Conservation (phyloP, 2,329 filamentous ascomycete genomes). For the Microdochium nivale region DNA sequence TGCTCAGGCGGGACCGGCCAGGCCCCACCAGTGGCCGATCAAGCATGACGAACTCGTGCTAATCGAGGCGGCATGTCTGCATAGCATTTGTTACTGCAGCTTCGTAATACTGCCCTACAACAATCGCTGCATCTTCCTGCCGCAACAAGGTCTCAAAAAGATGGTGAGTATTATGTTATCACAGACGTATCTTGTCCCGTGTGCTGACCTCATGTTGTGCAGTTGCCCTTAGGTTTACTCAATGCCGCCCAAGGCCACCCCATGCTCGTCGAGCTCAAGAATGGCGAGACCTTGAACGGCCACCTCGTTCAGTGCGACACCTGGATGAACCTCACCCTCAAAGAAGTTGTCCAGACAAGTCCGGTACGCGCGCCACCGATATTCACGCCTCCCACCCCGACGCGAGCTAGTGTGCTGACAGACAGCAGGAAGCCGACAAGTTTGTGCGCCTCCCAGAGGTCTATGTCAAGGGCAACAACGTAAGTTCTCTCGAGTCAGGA, state of each 20-base stretch:
- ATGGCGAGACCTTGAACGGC: conserved; percentile 80
- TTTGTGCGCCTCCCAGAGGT: conserved; percentile 89
- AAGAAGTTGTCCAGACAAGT: conserved; percentile 94
- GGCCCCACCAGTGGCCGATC: background rate
- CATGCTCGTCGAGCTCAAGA: conserved; percentile 52
- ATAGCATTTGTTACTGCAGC: no score
- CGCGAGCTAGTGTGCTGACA: conserved; percentile 9
- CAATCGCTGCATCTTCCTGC: background rate
- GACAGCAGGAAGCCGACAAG: conserved; percentile 73
- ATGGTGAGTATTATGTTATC: background rate
- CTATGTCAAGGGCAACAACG: conserved; percentile 96
- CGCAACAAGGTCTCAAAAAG: background rate
- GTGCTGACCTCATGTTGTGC: background rate
- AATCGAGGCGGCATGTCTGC: background rate
- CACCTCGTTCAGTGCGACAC: conserved; percentile 96
- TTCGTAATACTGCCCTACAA: background rate
- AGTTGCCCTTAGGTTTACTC: conserved; percentile 73
- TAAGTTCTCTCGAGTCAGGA: conserved; percentile 34
- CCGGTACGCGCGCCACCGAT: conserved; percentile 41
- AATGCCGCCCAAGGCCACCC: conserved; percentile 96
- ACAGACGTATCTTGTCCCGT: background rate
- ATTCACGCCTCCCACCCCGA: background rate
- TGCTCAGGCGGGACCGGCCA: background rate
- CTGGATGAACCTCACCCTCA: conserved; percentile 98
- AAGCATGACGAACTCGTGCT: background rate